These are phyloP conservation scores for Trypanosoma melophagium DNA, from an alignment of 208 protist genomes.

Conservation along the genomic window DNA sequence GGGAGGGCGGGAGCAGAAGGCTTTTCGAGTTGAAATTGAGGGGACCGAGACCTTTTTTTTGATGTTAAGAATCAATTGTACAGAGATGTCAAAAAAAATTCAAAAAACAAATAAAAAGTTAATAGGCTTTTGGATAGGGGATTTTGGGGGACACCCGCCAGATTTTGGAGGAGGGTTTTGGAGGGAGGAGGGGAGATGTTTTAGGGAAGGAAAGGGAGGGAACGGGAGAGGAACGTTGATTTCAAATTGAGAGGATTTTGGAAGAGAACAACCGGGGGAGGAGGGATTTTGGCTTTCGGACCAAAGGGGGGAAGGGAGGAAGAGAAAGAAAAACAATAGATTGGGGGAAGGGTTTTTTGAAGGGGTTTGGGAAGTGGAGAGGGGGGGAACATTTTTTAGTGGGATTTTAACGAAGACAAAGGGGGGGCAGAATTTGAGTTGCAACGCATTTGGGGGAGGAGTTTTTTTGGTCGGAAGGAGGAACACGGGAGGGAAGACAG, in stretches of 20 bases:
- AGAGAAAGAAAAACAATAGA: slow-evolving; percentile 24
- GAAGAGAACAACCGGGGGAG: slow-evolving; percentile 16
- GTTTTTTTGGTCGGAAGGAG: slow-evolving; percentile 29
- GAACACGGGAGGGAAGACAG: slow-evolving; percentile 34
- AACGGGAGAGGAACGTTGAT: slow-evolving; percentile 31
- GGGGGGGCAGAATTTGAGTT: slow-evolving; percentile 16
- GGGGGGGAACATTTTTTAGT: slow-evolving; percentile 14
- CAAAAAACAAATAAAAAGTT: slow-evolving; percentile 7
- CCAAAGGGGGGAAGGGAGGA: slow-evolving; percentile 28
- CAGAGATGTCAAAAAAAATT: too few species aligned
- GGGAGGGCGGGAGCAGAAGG: slow-evolving; percentile 43
- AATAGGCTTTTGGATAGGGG: slow-evolving; percentile 30
- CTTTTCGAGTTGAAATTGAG: slow-evolving; percentile 38
- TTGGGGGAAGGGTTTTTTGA: slow-evolving; percentile 23
- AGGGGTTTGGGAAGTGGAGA: slow-evolving; percentile 7
- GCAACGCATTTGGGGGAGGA: slow-evolving; percentile 22
- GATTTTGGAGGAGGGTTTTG: slow-evolving; percentile 20
- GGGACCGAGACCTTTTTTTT: slow-evolving; percentile 29
- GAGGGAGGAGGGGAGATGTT: slow-evolving; percentile 16
- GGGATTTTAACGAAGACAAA: slow-evolving; percentile 1
- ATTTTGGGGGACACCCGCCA: slow-evolving; percentile 16
- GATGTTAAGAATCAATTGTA: too few species aligned
- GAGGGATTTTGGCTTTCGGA: slow-evolving; percentile 29
- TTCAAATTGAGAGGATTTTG: slow-evolving; percentile 24
- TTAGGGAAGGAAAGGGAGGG: slow-evolving; percentile 18